Evolutionary conservation across 306 rosid genomes (phyloP), one percentile per base, ranked within the genome.

Genomic region (Begonia peltatifolia): DNA sequence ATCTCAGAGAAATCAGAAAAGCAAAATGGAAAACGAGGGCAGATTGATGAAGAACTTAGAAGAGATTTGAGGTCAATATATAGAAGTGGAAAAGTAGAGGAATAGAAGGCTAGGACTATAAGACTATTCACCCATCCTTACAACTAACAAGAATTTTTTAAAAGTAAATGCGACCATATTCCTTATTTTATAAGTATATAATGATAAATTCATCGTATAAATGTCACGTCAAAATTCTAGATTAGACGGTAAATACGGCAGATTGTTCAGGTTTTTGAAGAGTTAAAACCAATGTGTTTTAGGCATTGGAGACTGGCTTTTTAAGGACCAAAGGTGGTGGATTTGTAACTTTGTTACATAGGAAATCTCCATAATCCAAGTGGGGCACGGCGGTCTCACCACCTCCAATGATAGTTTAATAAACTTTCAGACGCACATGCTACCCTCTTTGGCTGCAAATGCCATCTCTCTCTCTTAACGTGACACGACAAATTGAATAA

Each of bases 261-360:
- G 8, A 5, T 30, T 30, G 38, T 30, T 30, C 38, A 9, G 53
- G 62, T 50, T 55, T 46, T 44, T 2, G 18, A 11, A 11, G 16
- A 23, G 51, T 48, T 11, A 47, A 58, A 41, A 17, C 14, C 30
- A 30, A 47, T 11, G 23, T 12, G 41, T 22, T 23, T n/a, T 15
- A 53, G 20, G 53, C 35, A 22, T 15, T 23, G 11, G 57, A 59
- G 52, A 74, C 44, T 57, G 73, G 23, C 2, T 74, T 72, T 79
- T 62, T 10, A 25, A 36, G 63, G 56, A 15, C 12, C 71, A 76
- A 68, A 72, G 13, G 83, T 87, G 65, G 94, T 82, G 90, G 94
- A 63, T 66, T 78, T 64, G 85, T 71, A 49, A 76, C 59, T 74
- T 63, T 68, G 65, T 3, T 16, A 56, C 6, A 53, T 71, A 65